phyloP scores from a whole-genome alignment of 140 eudicot genomes.

The Stevia rebaudiana region DNA sequence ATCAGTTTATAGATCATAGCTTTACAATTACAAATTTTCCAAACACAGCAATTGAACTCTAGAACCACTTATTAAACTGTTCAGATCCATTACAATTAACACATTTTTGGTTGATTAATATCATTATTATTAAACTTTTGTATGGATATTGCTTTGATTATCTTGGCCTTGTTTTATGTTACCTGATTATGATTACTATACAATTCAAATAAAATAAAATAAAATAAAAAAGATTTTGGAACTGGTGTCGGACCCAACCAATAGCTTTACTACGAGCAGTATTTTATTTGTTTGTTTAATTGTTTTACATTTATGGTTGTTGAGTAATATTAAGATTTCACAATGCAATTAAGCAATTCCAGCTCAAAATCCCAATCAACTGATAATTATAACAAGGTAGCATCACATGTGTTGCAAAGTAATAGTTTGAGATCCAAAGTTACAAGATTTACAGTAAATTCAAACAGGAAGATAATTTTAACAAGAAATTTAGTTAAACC shows the following conservation, averaged over 20 bases:
- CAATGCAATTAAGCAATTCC: neutral
- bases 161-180: too few species aligned
- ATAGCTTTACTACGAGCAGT: too few species aligned
- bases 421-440: neutral
- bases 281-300: too few species aligned
- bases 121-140: too few species aligned
- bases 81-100: neutral
- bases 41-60: neutral
- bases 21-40: neutral
- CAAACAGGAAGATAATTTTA: neutral
- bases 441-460: neutral
- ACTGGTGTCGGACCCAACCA: too few species aligned
- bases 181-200: too few species aligned
- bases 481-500: neutral
- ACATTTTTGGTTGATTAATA: too few species aligned
- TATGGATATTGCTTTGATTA: too few species aligned
- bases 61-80: neutral
- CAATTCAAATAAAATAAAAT: too few species aligned
- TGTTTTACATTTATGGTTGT: neutral
- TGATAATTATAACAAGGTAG: neutral
- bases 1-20: neutral
- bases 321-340: neutral
- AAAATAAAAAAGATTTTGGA: too few species aligned
- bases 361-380: slow-evolving; percentile 6
- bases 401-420: neutral